phyloP scores from a whole-genome alignment of 805 yeast species.

The Ogataea philodendri region DNA sequence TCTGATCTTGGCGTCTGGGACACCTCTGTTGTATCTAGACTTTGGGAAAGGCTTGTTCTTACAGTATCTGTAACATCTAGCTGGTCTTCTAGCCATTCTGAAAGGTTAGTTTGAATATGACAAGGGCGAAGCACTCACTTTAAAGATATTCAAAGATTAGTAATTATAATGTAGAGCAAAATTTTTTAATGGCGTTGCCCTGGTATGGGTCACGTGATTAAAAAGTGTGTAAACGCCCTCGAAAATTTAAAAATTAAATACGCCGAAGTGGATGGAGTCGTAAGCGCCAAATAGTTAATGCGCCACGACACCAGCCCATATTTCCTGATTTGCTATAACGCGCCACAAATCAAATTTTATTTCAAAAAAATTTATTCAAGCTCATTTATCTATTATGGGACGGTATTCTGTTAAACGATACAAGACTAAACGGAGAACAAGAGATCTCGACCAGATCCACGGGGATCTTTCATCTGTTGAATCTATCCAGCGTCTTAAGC shows the following conservation, averaged over 20 bases:
- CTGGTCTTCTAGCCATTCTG: conserved; percentile 99
- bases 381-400: conserved; percentile 53
- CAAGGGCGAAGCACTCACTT: conserved; percentile 8
- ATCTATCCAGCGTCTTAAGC: conserved; percentile 61
- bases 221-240: no score
- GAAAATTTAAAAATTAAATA: no score
- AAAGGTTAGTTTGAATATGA: conserved; percentile 26
- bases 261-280: no score
- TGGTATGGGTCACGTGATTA: conserved; percentile 8
- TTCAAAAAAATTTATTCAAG: conserved; percentile 2
- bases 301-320: no score
- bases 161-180: conserved; percentile 8
- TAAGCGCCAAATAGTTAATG: no score
- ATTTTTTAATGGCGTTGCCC: conserved; percentile 8
- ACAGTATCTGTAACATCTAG: conserved; percentile 99
- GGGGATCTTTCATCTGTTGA: conserved; percentile 67
- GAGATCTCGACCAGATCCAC: conserved; percentile 80
- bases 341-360: conserved; percentile 6
- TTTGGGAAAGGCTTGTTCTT: conserved; percentile 99
- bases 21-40: conserved; percentile 99
- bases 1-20: conserved; percentile 99
- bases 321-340: no score
- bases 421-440: conserved; percentile 84
- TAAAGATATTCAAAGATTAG: conserved; percentile 11
- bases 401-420: conserved; percentile 82